Percentiles rank a stretch among this genome's conserved stretches.
Conservation (phyloP, 345 rosid genomes). For the Eutrema yunnanense region DNA sequence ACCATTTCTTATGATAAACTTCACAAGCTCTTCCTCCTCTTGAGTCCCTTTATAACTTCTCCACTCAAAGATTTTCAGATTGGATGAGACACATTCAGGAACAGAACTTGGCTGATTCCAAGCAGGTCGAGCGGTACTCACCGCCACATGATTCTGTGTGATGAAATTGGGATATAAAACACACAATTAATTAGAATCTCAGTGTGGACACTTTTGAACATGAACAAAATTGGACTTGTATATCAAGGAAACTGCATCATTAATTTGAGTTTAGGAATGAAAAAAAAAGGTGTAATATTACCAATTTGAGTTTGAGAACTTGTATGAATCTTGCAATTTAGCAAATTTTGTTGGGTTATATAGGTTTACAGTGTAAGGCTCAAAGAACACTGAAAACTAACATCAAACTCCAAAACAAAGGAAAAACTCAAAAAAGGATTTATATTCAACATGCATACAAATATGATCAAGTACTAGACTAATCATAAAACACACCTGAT, state of each 20-base stretch:
- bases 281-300: not conserved
- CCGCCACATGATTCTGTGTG: not conserved
- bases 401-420: not conserved
- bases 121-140: not conserved
- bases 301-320: not conserved
- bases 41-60: not conserved
- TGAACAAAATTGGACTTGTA: not conserved
- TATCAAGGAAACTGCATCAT: too few relatives aligned
- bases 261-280: not conserved
- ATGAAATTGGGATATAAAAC: not conserved
- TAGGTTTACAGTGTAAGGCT: too few relatives aligned
- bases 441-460: too few relatives aligned
- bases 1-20: not conserved
- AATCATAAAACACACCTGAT: not conserved
- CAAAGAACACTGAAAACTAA: not conserved
- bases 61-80: not conserved
- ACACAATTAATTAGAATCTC: not conserved
- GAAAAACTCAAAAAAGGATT: not conserved
- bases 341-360: too few relatives aligned
- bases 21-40: not conserved
- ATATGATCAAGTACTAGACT: not conserved
- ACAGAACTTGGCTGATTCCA: not conserved
- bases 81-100: not conserved
- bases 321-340: too few relatives aligned
- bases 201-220: not conserved